Evolutionary conservation across 768 basidiomycete species (phyloP).

Genomic region (Paxillus involutus): DNA sequence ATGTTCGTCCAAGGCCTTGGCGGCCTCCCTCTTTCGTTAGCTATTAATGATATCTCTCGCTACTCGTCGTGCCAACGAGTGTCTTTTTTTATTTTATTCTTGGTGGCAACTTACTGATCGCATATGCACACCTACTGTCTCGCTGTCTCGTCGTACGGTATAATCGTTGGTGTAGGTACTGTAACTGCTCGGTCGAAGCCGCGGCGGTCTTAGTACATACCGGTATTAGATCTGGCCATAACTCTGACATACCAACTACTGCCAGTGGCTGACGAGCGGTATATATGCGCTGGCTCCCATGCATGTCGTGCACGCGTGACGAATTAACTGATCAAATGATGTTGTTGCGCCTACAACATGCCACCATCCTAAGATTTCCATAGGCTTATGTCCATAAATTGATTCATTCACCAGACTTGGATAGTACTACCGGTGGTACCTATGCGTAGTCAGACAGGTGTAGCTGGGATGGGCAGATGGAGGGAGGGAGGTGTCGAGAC

Average conservation of each 20-base stretch:
- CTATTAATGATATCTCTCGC: slow-evolving; percentile 12
- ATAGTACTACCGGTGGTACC: no score
- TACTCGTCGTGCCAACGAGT: not conserved
- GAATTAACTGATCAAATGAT: no score
- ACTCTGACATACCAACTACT: slow-evolving; percentile 5
- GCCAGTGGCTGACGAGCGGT: no score
- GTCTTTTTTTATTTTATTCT: not conserved
- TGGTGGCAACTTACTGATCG: not conserved
- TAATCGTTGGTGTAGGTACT: not conserved
- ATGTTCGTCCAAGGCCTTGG: not conserved
- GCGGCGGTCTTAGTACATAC: slow-evolving; percentile 8
- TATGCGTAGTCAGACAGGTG: no score
- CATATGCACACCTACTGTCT: not conserved
- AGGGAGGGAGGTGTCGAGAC: no score
- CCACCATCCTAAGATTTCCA: no score
- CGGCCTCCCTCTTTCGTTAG: not conserved
- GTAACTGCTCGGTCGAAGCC: slow-evolving; percentile 12
- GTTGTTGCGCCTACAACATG: no score
- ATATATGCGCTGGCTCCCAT: no score
- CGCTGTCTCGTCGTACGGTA: not conserved
- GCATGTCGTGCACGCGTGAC: no score
- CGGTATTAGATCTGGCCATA: not conserved
- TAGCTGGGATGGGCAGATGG: no score
- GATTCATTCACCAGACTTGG: not conserved
- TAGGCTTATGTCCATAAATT: no score